Evolutionary conservation across 1,284 basidiomycete genomes (phyloP), one percentile per base, ranked within the genome.

Genomic region (Puccinia polysora): DNA sequence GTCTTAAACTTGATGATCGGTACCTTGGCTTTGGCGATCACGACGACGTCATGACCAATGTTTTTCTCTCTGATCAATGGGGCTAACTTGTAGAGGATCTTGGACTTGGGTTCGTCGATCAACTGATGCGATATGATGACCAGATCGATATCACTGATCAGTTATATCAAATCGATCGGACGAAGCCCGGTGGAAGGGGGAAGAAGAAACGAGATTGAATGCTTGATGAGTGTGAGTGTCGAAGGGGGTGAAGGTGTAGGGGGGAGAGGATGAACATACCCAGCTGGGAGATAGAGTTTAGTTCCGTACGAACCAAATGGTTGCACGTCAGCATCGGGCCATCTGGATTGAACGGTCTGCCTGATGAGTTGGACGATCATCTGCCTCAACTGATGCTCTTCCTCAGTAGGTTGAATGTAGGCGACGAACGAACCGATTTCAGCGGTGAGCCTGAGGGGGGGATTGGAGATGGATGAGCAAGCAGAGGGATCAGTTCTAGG

Each of bases 291-390:
- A 80, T 99, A 99, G 30, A 98, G 83, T 78, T 92, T 91, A 10
- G 95, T 99, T 78, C 90, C 88, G 79, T 89, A 96, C 77, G 89
- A 92, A 18, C 95, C 95, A 80, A 98, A 99, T 0, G 93, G 88
- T 68, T 86, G 81, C 4, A 97, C 88, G 47, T 85, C 81, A 8
- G 93, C 91, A 76, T 95, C 91, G 0, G 87, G 85, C 82, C 90
- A 97, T 28, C 83, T 80, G 23, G 81, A 79, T 15, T 81, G 82
- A 58, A 97, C 84, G 2, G 87, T 86, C 15, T 83, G 83, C 1
- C 87, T 84, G 68, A 97, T 89, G 52, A 88, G 83, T 56, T 85
- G 81, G 47, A 97, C 88, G 30, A 90, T 84, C 75, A 90, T 84
- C 43, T 86, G 83, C 50, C 94, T 87, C 6, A 91, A 83, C 77